These are phyloP conservation scores for Cercophora scortea DNA, from an alignment of 495 filamentous ascomycete genomes.

Conservation along the genomic window DNA sequence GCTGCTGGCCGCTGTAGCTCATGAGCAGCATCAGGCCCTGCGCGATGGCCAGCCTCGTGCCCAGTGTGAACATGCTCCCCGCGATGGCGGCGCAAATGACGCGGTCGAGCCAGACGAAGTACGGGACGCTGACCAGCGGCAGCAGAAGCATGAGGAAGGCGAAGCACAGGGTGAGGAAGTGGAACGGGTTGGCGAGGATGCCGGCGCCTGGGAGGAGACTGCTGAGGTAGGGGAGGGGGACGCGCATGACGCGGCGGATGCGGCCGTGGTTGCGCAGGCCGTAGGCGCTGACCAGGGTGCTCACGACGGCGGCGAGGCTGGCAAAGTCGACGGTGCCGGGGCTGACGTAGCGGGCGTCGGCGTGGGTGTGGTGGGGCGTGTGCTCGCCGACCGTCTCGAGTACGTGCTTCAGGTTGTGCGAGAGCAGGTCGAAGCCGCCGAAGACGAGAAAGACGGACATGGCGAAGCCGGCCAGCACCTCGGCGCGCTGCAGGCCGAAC, in stretches of 20 bases:
- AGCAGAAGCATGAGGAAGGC: slow-evolving; percentile 74
- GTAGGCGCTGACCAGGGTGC: slow-evolving; percentile 81
- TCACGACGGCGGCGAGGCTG: slow-evolving; percentile 76
- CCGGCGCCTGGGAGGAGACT: slow-evolving; percentile 42
- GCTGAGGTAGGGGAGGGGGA: slow-evolving; percentile 67
- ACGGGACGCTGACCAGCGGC: slow-evolving; percentile 67
- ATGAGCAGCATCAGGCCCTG: slow-evolving; percentile 92
- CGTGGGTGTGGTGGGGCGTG: slow-evolving; percentile 60
- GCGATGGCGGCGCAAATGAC: slow-evolving; percentile 73
- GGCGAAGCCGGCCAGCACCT: slow-evolving; percentile 93
- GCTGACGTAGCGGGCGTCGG: slow-evolving; percentile 47
- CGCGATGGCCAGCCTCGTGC: slow-evolving; percentile 69
- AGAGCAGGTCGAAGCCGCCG: slow-evolving; percentile 91
- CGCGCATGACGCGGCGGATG: slow-evolving; percentile 75
- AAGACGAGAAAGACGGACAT: slow-evolving; percentile 93
- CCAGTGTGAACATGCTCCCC: slow-evolving; percentile 77
- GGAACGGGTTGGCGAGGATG: slow-evolving; percentile 82
- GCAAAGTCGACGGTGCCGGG: slow-evolving; percentile 72
- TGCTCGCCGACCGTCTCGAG: slow-evolving; percentile 52
- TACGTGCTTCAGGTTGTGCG: slow-evolving; percentile 83
- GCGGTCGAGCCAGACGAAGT: slow-evolving; percentile 75
- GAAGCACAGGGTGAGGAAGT: slow-evolving; percentile 85
- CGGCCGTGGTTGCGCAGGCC: slow-evolving; percentile 85
- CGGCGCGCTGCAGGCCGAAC: slow-evolving; percentile 83
- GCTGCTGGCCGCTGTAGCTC: slow-evolving; percentile 50